Base-by-base conservation (phyloP, 306 rosid genomes). In the Medicago lupulina region DNA sequence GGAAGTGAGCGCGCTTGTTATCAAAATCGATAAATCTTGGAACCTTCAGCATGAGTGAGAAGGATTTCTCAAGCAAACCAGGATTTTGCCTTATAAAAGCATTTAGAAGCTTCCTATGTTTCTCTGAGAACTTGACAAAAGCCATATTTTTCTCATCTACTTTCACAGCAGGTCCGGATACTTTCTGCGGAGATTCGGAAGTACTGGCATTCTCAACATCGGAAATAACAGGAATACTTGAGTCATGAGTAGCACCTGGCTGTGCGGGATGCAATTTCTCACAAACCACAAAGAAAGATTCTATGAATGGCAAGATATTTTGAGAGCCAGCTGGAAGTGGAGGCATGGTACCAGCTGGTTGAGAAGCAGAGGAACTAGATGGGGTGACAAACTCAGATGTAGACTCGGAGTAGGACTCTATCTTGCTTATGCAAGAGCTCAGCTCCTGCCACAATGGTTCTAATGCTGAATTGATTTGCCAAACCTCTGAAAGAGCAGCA, bases 1-100 rank as follows among this genome's bases (percentile, higher is more conserved):
- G 89, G 78, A 92, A 96, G 79, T 96, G 98, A 66, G 98, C 81
- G 54, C 99, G 99, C 83, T 96, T 96, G 75, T 96, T 96, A 71
- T 96, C 99, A 73, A 96, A 92, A 80, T 96, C 99, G 40, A 96
- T 91, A 71, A 92, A 89, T 77, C 96, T 90, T 17, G 99, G 99
- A 74, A 90, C 98, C 87, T 92, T 96, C 82, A 96, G 89, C 94
- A 96, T 82, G 54, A 91, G 96, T 34, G 97, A 92, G 86, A 96
- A 88, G 8, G 99, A 96, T 75, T 92, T 96, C 81, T 96, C 99
- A 12, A 96, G 92, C 89, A 96, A 87, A 58, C 97, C 97, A 72
- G 99, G 98, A 85, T 92, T 96, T 86, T 96, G 99, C 84, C 99
- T 90, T 72, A 96, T 88, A 77, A 96, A 96, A 86, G 98, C 92